Evolutionary conservation across 441 rosid species (phyloP).

Genomic region (Populus tomentosa): DNA sequence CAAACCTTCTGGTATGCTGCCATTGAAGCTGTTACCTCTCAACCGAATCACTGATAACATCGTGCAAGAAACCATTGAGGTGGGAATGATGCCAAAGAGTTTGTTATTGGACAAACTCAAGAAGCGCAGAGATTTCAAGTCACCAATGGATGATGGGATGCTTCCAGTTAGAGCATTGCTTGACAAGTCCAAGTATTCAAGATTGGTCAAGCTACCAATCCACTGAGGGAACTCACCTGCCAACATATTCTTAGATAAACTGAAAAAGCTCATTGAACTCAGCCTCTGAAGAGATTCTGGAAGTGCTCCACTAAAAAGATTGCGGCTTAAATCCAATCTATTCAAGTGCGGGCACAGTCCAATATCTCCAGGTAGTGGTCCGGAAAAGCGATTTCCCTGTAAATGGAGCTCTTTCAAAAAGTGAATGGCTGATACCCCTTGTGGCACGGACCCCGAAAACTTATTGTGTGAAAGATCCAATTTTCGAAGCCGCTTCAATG

Average conservation of each 20-base stretch:
- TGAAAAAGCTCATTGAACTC: slow-evolving; percentile 35
- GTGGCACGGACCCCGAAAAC: slow-evolving; percentile 57
- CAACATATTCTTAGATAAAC: slow-evolving; percentile 50
- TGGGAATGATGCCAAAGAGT: slow-evolving; percentile 52
- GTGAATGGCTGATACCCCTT: slow-evolving; percentile 41
- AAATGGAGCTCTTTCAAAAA: slow-evolving; percentile 54
- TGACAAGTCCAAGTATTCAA: slow-evolving; percentile 57
- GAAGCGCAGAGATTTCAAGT: slow-evolving; percentile 40
- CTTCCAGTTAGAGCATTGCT: slow-evolving; percentile 55
- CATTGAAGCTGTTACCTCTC: slow-evolving; percentile 49
- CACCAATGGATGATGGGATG: slow-evolving; percentile 51
- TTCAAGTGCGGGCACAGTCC: slow-evolving; percentile 65
- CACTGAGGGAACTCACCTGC: slow-evolving; percentile 61
- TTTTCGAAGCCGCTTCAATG: slow-evolving; percentile 43
- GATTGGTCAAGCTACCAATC: slow-evolving; percentile 52
- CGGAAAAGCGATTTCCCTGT: slow-evolving; percentile 56
- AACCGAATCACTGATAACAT: slow-evolving; percentile 44
- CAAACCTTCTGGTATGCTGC: slow-evolving; percentile 51
- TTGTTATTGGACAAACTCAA: slow-evolving; percentile 58
- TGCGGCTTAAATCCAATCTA: slow-evolving; percentile 28
- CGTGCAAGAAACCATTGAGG: slow-evolving; percentile 42
- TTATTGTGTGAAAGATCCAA: slow-evolving; percentile 66
- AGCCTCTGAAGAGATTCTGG: slow-evolving; percentile 49
- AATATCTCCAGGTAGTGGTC: slow-evolving; percentile 62
- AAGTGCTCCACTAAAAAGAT: slow-evolving; percentile 34